Conservation (phyloP, 2,329 filamentous ascomycete genomes). For the Zasmidium angulare region DNA sequence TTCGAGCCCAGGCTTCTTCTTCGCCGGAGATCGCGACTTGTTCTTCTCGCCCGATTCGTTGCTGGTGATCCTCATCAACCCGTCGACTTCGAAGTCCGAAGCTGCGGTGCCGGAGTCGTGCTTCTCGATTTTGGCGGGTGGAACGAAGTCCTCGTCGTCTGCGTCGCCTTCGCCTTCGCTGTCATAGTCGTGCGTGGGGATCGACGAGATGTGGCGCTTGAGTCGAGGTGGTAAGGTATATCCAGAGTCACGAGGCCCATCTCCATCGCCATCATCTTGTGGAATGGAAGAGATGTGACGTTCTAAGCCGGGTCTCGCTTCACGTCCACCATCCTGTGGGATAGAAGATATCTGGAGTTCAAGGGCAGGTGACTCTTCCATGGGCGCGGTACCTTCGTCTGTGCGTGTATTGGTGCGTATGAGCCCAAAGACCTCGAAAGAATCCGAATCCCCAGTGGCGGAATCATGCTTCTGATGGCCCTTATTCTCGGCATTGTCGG, state of each 20-base stretch:
- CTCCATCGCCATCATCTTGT: no score
- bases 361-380: background rate
- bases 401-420: background rate
- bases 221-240: background rate
- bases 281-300: background rate
- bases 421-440: background rate
- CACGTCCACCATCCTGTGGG: background rate
- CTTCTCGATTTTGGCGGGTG: background rate
- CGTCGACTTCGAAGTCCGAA: conserved; percentile 9
- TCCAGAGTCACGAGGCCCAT: no score
- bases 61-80: conserved; percentile 3
- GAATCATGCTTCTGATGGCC: background rate
- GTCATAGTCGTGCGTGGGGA: conserved; percentile 4
- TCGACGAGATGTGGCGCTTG: background rate
- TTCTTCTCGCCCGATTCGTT: background rate
- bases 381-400: background rate
- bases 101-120: conserved; percentile 2
- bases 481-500: background rate
- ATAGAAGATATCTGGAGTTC: background rate
- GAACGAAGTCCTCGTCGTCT: background rate
- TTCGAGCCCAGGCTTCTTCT: conserved; percentile 8
- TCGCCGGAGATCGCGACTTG: background rate
- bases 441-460: background rate
- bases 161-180: conserved; percentile 2
- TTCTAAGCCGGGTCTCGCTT: no score